Base-by-base conservation (phyloP, 768 basidiomycete genomes). In the Suillus discolor region DNA sequence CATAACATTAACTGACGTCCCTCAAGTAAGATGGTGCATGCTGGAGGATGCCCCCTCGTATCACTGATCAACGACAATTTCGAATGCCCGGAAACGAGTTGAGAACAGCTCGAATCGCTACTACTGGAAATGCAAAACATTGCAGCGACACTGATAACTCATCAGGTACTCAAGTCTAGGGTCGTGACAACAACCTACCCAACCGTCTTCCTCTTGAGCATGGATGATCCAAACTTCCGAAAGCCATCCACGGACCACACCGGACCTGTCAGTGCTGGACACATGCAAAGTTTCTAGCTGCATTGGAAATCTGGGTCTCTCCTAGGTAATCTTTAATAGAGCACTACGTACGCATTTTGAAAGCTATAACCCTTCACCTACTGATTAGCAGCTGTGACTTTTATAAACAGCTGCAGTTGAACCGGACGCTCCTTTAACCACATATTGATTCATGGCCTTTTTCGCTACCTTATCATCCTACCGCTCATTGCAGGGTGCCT, bases 401-500 rank as follows among this genome's bases (percentile, higher is more conserved):
- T 13, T 51, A 63, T 57, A 66, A 57, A 20, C 45, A 25, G 18
- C 4, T 16, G 28, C 16, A 25, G 28, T 41, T 59, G 11, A n/a
- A 62, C 12, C 13, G 20, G 45, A 12, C 18, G 11, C 13, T 18
- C 25, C n/a, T 57, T 41, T 18, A 16, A 42, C 25, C 42, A 59
- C 15, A 20, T 42, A 1, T 51, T 25, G 2, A 55, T 34, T 34
- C 31, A 55, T 73, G 65, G 31, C 65, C 6, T 23, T 28, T 63
- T 31, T 53, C 34, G 39, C 68, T 15, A 2, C 62, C 6, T 65
- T 67, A 34, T 45, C 28, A 4, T 62, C 6, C 55, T 71, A 6
- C 41, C 57, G 9, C 67, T 75, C 62, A 20, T 68, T 8, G 57
- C 61, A 23, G 55, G 59, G 18, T 47, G 38, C 57, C 4, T 64